Conservation (phyloP, 2,329 filamentous ascomycete species). For the Fusarium buharicum region DNA sequence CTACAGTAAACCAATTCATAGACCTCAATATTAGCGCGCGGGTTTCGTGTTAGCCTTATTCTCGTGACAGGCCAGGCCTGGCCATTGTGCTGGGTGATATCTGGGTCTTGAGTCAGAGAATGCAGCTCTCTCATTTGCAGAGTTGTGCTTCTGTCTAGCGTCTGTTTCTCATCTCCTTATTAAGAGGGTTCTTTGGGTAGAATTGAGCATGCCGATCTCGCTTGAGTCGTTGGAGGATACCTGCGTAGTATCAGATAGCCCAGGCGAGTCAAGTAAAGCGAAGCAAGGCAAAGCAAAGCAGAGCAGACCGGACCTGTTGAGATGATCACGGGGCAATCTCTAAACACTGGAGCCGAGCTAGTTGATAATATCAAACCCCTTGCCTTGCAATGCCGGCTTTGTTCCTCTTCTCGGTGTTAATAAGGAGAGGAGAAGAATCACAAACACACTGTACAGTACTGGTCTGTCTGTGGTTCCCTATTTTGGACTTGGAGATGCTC, state of each 20-base stretch:
- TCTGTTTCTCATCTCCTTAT: not conserved
- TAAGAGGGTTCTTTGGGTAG: not conserved
- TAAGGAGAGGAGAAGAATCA: not conserved
- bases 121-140: not conserved
- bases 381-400: not conserved
- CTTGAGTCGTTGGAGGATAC: not conserved
- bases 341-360: not conserved
- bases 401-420: not conserved
- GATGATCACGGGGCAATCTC: slow-evolving; percentile 3
- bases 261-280: not conserved
- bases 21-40: slow-evolving; percentile 10
- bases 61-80: too few relatives aligned
- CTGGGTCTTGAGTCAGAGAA: slow-evolving; percentile 7
- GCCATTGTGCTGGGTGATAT: slow-evolving; percentile 2
- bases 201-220: not conserved
- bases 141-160: not conserved
- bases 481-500: too few relatives aligned
- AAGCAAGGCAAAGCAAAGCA: too few relatives aligned
- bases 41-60: slow-evolving; percentile 1
- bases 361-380: not conserved
- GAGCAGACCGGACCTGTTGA: not conserved
- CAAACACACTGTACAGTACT: too few relatives aligned
- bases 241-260: not conserved
- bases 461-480: not conserved
- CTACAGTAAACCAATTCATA: not conserved